phyloP scores from a whole-genome alignment of 2,329 filamentous ascomycete genomes.

The Alternaria conjuncta region DNA sequence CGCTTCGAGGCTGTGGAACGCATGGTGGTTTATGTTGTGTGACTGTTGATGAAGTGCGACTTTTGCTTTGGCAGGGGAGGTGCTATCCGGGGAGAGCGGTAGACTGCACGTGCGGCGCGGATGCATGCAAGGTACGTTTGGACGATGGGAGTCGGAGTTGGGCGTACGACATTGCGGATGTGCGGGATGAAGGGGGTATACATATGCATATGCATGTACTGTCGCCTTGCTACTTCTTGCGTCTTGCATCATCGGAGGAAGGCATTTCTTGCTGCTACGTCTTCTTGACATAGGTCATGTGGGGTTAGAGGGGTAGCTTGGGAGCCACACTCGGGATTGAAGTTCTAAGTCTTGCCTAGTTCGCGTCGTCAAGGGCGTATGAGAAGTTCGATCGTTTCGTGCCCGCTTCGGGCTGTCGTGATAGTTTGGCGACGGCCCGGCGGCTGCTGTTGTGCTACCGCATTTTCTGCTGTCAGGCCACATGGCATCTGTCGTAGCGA shows the following conservation, averaged over 20 bases:
- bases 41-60: background rate
- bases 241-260: background rate
- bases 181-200: background rate
- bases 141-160: background rate
- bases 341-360: background rate
- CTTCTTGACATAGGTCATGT: background rate
- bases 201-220: background rate
- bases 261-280: background rate
- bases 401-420: background rate
- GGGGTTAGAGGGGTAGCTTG: background rate
- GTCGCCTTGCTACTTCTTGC: background rate
- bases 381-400: background rate
- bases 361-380: background rate
- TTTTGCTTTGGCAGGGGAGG: background rate
- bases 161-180: background rate
- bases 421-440: background rate
- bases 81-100: background rate
- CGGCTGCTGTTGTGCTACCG: background rate
- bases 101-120: background rate
- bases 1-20: background rate
- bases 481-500: background rate
- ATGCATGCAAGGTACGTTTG: background rate
- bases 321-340: background rate
- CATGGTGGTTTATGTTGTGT: constrained; percentile 1
- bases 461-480: background rate